Base-by-base conservation (phyloP, 148 eudicot genomes). In the Pouteria glomerata region DNA sequence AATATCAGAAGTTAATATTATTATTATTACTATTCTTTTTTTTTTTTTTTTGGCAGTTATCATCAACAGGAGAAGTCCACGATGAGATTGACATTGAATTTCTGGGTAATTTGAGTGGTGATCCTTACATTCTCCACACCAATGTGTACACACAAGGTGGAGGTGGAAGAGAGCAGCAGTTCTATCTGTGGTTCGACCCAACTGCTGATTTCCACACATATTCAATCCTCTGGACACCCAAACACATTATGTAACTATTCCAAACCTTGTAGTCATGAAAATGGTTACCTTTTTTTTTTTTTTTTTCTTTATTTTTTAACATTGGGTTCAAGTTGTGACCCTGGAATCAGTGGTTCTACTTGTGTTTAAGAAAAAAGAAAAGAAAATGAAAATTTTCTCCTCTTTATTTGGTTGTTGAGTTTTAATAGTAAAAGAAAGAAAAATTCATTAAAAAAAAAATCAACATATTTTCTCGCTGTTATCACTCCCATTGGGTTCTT, bases 171-270 rank as follows among this genome's bases (percentile, higher is more conserved):
- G 73, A 70, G 14, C 73, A 70, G 58, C 73, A 70, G 21, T 70
- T 70, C 42, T 70, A 70, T 41, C 24, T 70, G 37, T 70, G 73
- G 73, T 70, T 70, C 37, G 73, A 70, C 33, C 73, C 73, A 13
- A 57, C 52, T 57, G 73, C 63, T 39, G 73, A 70, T 70, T 70
- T 70, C 42, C 73, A 70, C 39, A 70, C 73, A 1, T 70, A 70
- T 41, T 57, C 73, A 42, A 70, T 70, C 52, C 51, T 55, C 21
- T 70, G 73, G 73, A 70, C 63, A 8, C 73, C 73, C 5, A 56
- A 70, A 57, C 63, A 37, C 37, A 70, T 70, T 61, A 5, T 70
- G 73, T 70, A 70, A 48, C 0, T 39, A 5, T 12, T 29, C 55
- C 55, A 10, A 14, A 50, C 21, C 55, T 50, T 16, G 8, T 10